Evolutionary conservation across 2,329 filamentous ascomycete genomes (phyloP).

Genomic region (Pyrenophora seminiperda): DNA sequence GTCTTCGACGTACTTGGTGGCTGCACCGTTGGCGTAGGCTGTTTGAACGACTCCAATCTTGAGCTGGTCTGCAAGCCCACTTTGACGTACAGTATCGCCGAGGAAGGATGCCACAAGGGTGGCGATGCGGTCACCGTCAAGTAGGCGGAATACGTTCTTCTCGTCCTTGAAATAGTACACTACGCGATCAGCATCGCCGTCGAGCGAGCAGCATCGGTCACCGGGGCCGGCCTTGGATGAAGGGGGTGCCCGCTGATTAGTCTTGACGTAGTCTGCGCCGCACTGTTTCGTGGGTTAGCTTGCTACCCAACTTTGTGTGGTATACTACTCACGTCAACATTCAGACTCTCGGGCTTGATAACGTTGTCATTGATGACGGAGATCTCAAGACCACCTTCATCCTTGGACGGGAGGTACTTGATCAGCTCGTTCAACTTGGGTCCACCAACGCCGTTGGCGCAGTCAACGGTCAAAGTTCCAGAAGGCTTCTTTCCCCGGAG

Average conservation of each 20-base stretch:
- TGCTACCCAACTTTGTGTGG: neutral
- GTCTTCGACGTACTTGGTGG: conserved; percentile 88
- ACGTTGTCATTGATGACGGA: conserved; percentile 93
- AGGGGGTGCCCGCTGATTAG: conserved; percentile 87
- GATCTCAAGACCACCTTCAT: conserved; percentile 71
- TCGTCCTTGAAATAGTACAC: conserved; percentile 93
- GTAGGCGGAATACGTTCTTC: conserved; percentile 82
- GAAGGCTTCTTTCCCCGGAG: conserved; percentile 73
- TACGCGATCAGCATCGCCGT: conserved; percentile 93
- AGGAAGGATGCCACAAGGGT: conserved; percentile 94
- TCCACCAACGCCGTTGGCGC: conserved; percentile 94
- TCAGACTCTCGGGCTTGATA: conserved; percentile 84
- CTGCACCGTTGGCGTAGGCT: conserved; percentile 95
- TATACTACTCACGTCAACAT: conserved; percentile 71
- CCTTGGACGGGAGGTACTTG: conserved; percentile 74
- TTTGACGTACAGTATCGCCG: conserved; percentile 80
- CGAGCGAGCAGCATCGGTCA: conserved; percentile 85
- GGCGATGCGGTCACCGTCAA: conserved; percentile 96
- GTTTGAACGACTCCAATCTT: conserved; percentile 96
- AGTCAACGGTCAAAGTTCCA: conserved; percentile 83
- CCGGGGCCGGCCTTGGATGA: conserved; percentile 76
- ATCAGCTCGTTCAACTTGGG: conserved; percentile 87
- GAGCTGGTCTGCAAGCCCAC: conserved; percentile 77
- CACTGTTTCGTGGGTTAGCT: conserved; percentile 60
- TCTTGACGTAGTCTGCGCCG: conserved; percentile 97